phyloP scores from a whole-genome alignment of 148 eudicot genomes.

The Arctostaphylos glauca region DNA sequence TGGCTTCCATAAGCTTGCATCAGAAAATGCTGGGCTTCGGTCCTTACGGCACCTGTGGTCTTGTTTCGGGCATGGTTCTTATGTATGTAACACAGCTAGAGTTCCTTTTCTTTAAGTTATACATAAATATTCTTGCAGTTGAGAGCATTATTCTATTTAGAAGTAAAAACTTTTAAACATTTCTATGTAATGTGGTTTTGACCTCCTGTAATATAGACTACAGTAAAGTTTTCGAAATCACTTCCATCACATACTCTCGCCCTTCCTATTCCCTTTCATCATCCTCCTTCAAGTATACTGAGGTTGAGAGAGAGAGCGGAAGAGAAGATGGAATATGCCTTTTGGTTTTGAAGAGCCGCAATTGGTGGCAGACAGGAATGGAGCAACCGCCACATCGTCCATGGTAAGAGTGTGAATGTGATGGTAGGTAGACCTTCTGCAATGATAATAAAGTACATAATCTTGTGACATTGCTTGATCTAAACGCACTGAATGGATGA shows the following conservation, averaged over 20 bases:
- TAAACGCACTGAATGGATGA: constrained; percentile 1
- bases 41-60: background rate
- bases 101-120: background rate
- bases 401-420: no score
- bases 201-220: background rate
- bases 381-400: background rate
- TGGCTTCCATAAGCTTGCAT: background rate
- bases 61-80: constrained; percentile 1
- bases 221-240: no score
- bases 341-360: background rate
- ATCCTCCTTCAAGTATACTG: no score
- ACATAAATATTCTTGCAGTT: background rate
- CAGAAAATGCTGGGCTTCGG: background rate
- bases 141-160: background rate
- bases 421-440: no score
- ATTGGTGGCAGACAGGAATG: background rate
- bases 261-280: no score
- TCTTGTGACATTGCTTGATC: background rate
- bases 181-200: background rate
- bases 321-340: background rate
- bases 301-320: no score
- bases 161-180: background rate
- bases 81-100: background rate
- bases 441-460: background rate
- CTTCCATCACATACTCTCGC: no score